Percentiles rank a stretch among this genome's conserved stretches.
phyloP scores from a whole-genome alignment of 179 eudicot species.

The Spergularia azorica region DNA sequence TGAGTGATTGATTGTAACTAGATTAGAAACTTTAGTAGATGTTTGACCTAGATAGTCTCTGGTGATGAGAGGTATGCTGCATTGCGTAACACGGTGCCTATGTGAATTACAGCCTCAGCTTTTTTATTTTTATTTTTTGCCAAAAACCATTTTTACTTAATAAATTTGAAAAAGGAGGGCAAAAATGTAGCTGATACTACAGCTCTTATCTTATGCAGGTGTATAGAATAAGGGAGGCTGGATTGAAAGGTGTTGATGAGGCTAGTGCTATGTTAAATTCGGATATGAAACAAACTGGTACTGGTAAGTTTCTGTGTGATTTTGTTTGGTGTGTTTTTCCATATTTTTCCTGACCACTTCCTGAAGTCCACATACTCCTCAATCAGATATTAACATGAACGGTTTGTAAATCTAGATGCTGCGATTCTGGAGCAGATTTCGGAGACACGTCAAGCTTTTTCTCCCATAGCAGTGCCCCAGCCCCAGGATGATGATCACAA shows the following conservation, averaged over 20 bases:
- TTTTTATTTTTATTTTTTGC: neutral
- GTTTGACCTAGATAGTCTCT: neutral
- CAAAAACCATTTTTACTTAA: neutral
- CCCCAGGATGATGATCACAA: conserved; percentile 15
- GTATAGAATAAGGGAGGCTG: conserved; percentile 42
- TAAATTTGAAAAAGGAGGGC: neutral
- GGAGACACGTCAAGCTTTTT: conserved; percentile 30
- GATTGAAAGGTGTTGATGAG: conserved; percentile 38
- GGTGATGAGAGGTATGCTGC: neutral
- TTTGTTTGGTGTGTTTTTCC: neutral
- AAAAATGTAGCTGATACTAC: neutral
- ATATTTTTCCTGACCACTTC: neutral
- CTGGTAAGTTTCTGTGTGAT: conserved; percentile 24
- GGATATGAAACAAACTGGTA: conserved; percentile 32
- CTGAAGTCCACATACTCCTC: neutral
- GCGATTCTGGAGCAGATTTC: neutral
- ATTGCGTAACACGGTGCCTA: neutral
- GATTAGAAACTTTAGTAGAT: too few relatives aligned
- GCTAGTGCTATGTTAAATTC: conserved; percentile 35
- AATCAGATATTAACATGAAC: conserved; percentile 2
- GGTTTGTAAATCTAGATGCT: neutral
- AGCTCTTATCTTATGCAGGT: conserved; percentile 37
- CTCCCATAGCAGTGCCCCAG: conserved; percentile 27
- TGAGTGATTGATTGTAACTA: neutral
- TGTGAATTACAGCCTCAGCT: too few relatives aligned